Evolutionary conservation across 495 filamentous ascomycete species (phyloP).

Genomic region (Amniculicola lignicola): DNA sequence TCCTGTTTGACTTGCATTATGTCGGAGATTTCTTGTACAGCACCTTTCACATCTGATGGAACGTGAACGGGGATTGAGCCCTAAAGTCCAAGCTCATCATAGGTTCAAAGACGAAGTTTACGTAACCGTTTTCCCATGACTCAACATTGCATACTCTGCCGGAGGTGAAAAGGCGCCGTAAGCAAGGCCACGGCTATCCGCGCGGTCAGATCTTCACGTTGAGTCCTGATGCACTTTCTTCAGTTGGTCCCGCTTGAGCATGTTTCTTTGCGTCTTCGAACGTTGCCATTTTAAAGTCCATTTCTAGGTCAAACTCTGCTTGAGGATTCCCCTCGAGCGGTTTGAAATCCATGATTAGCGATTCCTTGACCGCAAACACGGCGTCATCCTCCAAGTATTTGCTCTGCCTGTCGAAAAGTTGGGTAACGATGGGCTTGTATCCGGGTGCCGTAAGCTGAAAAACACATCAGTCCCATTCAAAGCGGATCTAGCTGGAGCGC

Average conservation of each 20-base stretch:
- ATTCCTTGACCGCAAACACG: conserved; percentile 77
- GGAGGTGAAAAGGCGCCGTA: too few species aligned
- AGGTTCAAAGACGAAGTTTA: too few species aligned
- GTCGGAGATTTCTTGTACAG: too few species aligned
- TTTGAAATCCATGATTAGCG: conserved; percentile 64
- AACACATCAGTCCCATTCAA: conserved; percentile 30
- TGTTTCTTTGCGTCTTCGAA: conserved; percentile 36
- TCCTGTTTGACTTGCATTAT: too few species aligned
- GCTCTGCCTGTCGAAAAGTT: conserved; percentile 68
- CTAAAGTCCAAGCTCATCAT: too few species aligned
- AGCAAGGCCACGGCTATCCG: too few species aligned
- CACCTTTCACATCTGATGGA: too few species aligned
- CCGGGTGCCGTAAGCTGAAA: conserved; percentile 44
- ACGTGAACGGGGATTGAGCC: too few species aligned
- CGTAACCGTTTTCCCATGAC: too few species aligned
- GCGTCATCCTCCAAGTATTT: conserved; percentile 62
- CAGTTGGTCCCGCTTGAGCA: conserved; percentile 16
- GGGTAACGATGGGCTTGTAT: conserved; percentile 64
- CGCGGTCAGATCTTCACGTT: background rate
- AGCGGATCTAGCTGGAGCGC: too few species aligned
- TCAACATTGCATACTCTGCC: too few species aligned
- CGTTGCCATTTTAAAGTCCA: conserved; percentile 52
- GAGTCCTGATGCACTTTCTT: conserved; percentile 9
- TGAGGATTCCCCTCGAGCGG: conserved; percentile 57
- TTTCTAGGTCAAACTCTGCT: conserved; percentile 67